Percentiles rank a stretch among this genome's conserved stretches.
phyloP scores from a whole-genome alignment of 2,329 filamentous ascomycete species.

The Trichoderma arundinaceum region DNA sequence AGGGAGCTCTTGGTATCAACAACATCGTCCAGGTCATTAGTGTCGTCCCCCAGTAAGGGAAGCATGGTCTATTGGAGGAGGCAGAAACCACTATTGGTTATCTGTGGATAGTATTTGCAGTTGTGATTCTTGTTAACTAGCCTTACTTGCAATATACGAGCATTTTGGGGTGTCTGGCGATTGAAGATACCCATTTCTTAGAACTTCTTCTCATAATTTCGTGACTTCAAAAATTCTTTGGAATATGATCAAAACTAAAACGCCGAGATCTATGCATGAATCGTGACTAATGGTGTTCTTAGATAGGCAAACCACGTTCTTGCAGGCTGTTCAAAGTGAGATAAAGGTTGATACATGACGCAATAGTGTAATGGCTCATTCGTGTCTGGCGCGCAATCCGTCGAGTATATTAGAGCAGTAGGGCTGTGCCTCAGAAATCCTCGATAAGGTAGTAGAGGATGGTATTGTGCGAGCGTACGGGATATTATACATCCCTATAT shows the following conservation, averaged over 20 bases:
- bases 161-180: conserved; percentile 23
- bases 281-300: background rate
- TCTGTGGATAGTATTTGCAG: conserved; percentile 14
- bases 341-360: background rate
- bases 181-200: conserved; percentile 22
- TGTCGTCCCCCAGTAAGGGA: conserved; percentile 14
- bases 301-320: too few relatives aligned
- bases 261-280: background rate
- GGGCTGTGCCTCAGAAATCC: background rate
- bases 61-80: background rate
- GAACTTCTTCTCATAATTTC: background rate
- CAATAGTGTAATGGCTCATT: background rate
- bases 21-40: conserved; percentile 34
- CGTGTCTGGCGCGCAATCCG: background rate
- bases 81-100: background rate
- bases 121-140: conserved; percentile 24
- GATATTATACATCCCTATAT: background rate
- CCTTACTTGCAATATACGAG: conserved; percentile 26
- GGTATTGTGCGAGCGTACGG: background rate
- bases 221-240: background rate
- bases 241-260: too few relatives aligned
- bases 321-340: too few relatives aligned
- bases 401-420: background rate
- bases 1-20: conserved; percentile 34
- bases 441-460: background rate